Conservation (phyloP, 2,329 filamentous ascomycete species). For the Colletotrichum euphorbiae region DNA sequence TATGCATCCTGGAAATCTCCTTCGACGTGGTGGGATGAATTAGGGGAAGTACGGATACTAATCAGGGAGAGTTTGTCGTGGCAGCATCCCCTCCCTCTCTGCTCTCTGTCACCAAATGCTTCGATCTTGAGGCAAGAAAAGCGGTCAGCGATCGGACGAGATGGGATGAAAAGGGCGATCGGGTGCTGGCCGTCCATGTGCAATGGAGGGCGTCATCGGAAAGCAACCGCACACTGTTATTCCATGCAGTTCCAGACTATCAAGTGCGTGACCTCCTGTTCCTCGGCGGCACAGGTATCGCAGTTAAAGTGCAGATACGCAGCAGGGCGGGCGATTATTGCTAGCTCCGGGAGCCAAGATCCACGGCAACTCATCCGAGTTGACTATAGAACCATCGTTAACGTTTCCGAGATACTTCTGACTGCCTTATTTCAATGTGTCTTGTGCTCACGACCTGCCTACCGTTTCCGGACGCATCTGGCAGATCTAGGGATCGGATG, state of each 20-base stretch:
- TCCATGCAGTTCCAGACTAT: not conserved
- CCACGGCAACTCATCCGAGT: slow-evolving; percentile 9
- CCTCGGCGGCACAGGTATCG: not conserved
- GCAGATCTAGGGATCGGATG: slow-evolving; percentile 1
- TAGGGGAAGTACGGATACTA: no score
- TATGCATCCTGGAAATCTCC: not conserved
- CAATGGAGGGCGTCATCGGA: slow-evolving; percentile 1
- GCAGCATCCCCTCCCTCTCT: not conserved
- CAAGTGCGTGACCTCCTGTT: not conserved
- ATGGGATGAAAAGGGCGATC: slow-evolving; percentile 21
- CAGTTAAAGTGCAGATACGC: slow-evolving; percentile 3
- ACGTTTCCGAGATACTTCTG: not conserved
- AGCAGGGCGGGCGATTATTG: not conserved
- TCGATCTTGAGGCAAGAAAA: slow-evolving; percentile 25
- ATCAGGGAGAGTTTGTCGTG: not conserved
- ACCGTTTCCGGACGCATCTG: not conserved
- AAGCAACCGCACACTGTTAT: not conserved
- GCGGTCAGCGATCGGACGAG: slow-evolving; percentile 24
- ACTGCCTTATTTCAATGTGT: not conserved
- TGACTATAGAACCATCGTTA: no score
- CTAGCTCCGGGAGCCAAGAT: slow-evolving; percentile 9
- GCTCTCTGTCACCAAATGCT: not conserved
- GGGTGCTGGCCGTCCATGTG: not conserved
- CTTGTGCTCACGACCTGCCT: not conserved
- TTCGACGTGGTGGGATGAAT: no score